Percentiles rank a stretch among this genome's conserved stretches.
Conservation (phyloP, 306 rosid genomes). For the Lablab purpureus region DNA sequence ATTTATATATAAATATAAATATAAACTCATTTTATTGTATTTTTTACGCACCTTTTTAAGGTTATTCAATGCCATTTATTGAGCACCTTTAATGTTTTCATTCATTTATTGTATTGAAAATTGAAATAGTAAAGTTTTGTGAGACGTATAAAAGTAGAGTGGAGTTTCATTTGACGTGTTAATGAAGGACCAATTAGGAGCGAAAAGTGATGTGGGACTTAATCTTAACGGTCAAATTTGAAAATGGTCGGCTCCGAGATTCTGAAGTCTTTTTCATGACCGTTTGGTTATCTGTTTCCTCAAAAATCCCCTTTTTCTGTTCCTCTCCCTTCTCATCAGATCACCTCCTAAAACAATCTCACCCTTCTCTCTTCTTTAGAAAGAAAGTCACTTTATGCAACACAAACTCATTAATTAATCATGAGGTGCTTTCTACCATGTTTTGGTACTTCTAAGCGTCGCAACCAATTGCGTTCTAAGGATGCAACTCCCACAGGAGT, state of each 20-base stretch:
- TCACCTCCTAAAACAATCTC: slow-evolving; percentile 1
- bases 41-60: no score
- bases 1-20: no score
- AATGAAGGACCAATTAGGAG: slow-evolving; percentile 6
- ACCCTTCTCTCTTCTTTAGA: slow-evolving; percentile 12
- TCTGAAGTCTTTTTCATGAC: slow-evolving; percentile 39
- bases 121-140: background rate
- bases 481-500: slow-evolving; percentile 39
- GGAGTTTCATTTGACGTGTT: no score
- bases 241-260: slow-evolving; percentile 32
- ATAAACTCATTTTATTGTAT: no score
- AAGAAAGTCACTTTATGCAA: slow-evolving; percentile 47
- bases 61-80: no score
- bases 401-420: slow-evolving; percentile 30
- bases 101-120: no score
- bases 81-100: no score
- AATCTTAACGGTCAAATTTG: slow-evolving; percentile 62
- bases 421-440: slow-evolving; percentile 72
- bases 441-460: slow-evolving; percentile 51
- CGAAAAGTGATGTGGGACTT: background rate
- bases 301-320: background rate
- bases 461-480: slow-evolving; percentile 32
- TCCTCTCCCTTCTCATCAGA: background rate
- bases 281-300: slow-evolving; percentile 37
- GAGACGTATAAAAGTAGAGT: no score